Percentiles rank a stretch among this genome's conserved stretches.
phyloP scores from a whole-genome alignment of 805 yeast species.

The Hanseniaspora hatyaiensis region DNA sequence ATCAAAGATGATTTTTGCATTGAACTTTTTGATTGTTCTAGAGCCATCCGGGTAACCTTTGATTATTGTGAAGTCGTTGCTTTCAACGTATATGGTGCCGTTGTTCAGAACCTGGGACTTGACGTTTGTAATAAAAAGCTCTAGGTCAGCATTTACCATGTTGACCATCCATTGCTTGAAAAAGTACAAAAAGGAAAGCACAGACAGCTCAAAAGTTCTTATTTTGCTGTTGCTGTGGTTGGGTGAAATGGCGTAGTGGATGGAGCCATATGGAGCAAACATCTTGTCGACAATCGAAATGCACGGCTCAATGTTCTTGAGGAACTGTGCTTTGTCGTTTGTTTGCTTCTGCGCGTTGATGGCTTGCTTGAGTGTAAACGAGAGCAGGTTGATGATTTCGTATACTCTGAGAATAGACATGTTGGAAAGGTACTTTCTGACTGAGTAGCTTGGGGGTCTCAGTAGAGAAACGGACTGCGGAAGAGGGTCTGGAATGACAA shows the following conservation, averaged over 20 bases:
- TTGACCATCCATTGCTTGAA: slow-evolving; percentile 44
- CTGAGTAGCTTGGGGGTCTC: slow-evolving; percentile 23
- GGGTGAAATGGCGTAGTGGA: slow-evolving; percentile 37
- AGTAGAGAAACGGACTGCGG: slow-evolving; percentile 16
- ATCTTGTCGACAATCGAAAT: slow-evolving; percentile 32
- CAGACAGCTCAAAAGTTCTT: slow-evolving; percentile 52
- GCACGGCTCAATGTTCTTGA: slow-evolving; percentile 33
- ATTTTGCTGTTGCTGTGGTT: slow-evolving; percentile 32
- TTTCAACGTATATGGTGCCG: slow-evolving; percentile 44
- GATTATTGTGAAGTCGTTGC: slow-evolving; percentile 38
- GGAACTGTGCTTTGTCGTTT: slow-evolving; percentile 33
- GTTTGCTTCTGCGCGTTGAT: slow-evolving; percentile 29
- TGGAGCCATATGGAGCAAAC: slow-evolving; percentile 41
- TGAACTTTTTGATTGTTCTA: slow-evolving; percentile 49
- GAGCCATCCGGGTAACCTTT: slow-evolving; percentile 61
- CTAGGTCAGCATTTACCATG: slow-evolving; percentile 41
- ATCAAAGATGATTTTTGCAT: slow-evolving; percentile 50
- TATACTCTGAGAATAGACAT: slow-evolving; percentile 41
- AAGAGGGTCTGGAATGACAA: slow-evolving; percentile 14
- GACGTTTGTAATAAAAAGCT: slow-evolving; percentile 33
- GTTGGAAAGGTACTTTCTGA: slow-evolving; percentile 35
- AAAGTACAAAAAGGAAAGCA: slow-evolving; percentile 53
- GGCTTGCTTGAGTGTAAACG: slow-evolving; percentile 6
- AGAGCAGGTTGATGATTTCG: slow-evolving; percentile 37
- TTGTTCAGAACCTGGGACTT: slow-evolving; percentile 44